Evolutionary conservation across 352 stramenopile genomes (phyloP).

Genomic region (Achlya hypogyna): DNA sequence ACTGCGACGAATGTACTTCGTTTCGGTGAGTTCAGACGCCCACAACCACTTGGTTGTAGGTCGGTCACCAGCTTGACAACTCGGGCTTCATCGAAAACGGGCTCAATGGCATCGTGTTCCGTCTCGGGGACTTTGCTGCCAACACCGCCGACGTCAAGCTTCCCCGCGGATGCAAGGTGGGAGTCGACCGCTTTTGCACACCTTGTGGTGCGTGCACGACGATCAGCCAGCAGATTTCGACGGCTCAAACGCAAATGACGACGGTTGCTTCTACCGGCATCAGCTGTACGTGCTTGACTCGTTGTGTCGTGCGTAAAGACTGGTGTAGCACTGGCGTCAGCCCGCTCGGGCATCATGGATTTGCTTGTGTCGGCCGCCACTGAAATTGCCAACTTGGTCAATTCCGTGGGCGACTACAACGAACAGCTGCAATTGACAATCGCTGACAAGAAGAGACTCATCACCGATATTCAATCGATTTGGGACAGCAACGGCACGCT

Average conservation of each 20-base stretch:
- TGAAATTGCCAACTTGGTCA: slow-evolving; percentile 31
- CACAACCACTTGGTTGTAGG: neutral
- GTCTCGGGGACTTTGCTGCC: slow-evolving; percentile 27
- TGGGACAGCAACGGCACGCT: slow-evolving; percentile 36
- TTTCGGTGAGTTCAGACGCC: neutral
- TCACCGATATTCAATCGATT: slow-evolving; percentile 28
- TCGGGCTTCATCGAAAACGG: slow-evolving; percentile 43
- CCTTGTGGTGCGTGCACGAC: slow-evolving; percentile 29
- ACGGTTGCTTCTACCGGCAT: slow-evolving; percentile 31
- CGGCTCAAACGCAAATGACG: slow-evolving; percentile 29
- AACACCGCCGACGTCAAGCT: slow-evolving; percentile 28
- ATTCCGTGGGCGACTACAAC: slow-evolving; percentile 27
- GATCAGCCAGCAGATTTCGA: slow-evolving; percentile 29
- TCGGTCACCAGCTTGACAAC: slow-evolving; percentile 27
- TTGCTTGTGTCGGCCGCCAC: slow-evolving; percentile 32
- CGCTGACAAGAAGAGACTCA: slow-evolving; percentile 24
- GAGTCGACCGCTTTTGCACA: slow-evolving; percentile 27
- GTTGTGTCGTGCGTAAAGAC: neutral
- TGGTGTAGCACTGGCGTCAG: slow-evolving; percentile 24
- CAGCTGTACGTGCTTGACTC: neutral
- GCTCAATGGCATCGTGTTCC: slow-evolving; percentile 23
- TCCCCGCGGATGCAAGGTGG: slow-evolving; percentile 26
- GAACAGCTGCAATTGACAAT: slow-evolving; percentile 28
- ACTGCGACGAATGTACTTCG: slow-evolving; percentile 22
- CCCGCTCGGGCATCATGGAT: slow-evolving; percentile 28